Conservation (phyloP, 306 rosid genomes). For the Quillaja saponaria region DNA sequence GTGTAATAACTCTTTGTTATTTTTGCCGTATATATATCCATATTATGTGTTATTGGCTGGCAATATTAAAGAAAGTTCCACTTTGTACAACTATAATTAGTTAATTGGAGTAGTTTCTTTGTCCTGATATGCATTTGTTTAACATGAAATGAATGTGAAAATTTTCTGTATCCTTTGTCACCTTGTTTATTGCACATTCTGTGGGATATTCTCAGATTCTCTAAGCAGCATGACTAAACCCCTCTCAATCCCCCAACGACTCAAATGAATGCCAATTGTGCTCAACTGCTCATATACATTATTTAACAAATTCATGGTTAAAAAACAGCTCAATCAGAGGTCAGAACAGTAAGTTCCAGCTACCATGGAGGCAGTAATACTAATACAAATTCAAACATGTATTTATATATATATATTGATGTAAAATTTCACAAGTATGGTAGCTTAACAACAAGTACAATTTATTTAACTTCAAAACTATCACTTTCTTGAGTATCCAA, state of each 20-base stretch:
- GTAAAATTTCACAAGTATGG: neutral
- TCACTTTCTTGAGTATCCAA: conserved; percentile 37
- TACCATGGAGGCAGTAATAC: neutral
- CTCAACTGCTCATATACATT: no score
- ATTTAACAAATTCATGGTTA: neutral
- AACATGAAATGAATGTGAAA: neutral
- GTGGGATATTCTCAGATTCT: conserved; percentile 38
- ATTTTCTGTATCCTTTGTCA: neutral
- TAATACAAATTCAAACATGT: no score
- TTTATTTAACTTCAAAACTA: conserved; percentile 47
- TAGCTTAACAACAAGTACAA: conserved; percentile 12
- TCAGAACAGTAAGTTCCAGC: neutral
- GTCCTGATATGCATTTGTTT: conserved; percentile 4
- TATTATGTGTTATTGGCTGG: no score
- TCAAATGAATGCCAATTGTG: neutral
- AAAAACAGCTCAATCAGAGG: neutral
- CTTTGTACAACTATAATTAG: no score
- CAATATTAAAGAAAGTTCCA: no score
- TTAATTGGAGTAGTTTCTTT: neutral
- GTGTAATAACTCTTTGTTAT: no score
- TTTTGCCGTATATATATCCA: no score
- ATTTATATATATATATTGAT: no score
- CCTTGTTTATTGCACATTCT: conserved; percentile 34
- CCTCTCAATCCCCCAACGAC: neutral
- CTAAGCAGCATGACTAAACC: neutral